Evolutionary conservation across 345 rosid genomes (phyloP).

Genomic region (Syzygium jambos): DNA sequence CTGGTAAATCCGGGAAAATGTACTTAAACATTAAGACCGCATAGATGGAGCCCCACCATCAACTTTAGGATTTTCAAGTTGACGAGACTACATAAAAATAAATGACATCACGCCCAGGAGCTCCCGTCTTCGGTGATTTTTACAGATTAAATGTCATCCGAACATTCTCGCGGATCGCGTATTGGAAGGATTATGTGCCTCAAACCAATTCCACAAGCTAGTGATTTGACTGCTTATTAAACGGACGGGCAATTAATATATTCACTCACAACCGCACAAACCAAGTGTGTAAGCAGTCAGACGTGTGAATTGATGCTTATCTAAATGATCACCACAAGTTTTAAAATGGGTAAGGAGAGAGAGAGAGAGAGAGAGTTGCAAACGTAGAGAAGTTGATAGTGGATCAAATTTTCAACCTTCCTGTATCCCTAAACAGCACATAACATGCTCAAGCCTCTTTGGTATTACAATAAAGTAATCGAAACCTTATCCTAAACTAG

Average conservation of each 20-base stretch:
- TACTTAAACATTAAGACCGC: neutral
- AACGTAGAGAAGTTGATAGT: neutral
- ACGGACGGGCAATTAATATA: neutral
- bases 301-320: neutral
- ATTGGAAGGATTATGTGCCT: neutral
- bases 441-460: neutral
- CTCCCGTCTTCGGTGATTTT: neutral
- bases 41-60: neutral
- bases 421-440: neutral
- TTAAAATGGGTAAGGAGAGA: neutral
- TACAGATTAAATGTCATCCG: neutral
- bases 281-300: neutral
- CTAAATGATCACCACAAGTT: neutral
- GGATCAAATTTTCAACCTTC: neutral
- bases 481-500: neutral
- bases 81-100: neutral
- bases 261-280: neutral
- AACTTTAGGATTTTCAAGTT: neutral
- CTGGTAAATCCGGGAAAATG: neutral
- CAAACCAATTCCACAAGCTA: neutral
- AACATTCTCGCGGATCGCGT: neutral
- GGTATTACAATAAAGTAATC: neutral
- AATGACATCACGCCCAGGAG: neutral
- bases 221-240: neutral
- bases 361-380: neutral